Evolutionary conservation across 164 flowering plant genomes (phyloP), one percentile per base, ranked within the genome.

Genomic region (Tetrastigma voinierianum): DNA sequence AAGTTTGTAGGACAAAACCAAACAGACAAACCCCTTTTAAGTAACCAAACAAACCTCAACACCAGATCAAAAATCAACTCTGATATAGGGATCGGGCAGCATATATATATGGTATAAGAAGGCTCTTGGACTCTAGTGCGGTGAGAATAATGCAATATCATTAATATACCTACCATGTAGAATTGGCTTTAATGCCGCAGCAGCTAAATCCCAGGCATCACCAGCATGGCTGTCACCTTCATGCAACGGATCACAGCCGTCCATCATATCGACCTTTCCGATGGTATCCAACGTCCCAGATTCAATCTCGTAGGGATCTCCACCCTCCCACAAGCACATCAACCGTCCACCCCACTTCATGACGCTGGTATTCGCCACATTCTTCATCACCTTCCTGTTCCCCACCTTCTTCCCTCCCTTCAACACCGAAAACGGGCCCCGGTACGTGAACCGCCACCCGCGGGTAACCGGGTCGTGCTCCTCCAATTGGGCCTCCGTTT

Each of bases 301-400:
- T 49, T 86, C 81, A 45, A 95, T 80, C 82, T 95, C 97, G 55
- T 95, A 86, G 0, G 98, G 98, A 3, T 67, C 78, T 16, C 97
- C 98, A 62, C 98, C 98, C 70, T 95, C 98, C 98, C 98, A 95
- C 17, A 95, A 57, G 59, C 98, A 95, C 64, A 95, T 55, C 62
- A 95, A 71, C 72, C 81, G 72, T 19, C 81, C 82, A 4, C 92
- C 97, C 98, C 98, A 95, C 72, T 62, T 67, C 62, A 95, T 40
- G 24, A 95, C 97, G 59, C 91, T 89, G 0, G 98, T 95, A 57
- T 95, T 95, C 0, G 98, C 97, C 18, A 95, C 98, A 68, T 95
- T 92, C 68, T 95, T 95, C 97, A 95, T 95, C 62, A 95, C 98
- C 80, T 91, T 94, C 0, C 86, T 83, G 23, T 94, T 94, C 32